Percentiles rank a stretch among this genome's conserved stretches.
These are phyloP conservation scores for Arthrocladium fulminans DNA, from an alignment of 2,329 filamentous ascomycete genomes.

Conservation along the genomic window DNA sequence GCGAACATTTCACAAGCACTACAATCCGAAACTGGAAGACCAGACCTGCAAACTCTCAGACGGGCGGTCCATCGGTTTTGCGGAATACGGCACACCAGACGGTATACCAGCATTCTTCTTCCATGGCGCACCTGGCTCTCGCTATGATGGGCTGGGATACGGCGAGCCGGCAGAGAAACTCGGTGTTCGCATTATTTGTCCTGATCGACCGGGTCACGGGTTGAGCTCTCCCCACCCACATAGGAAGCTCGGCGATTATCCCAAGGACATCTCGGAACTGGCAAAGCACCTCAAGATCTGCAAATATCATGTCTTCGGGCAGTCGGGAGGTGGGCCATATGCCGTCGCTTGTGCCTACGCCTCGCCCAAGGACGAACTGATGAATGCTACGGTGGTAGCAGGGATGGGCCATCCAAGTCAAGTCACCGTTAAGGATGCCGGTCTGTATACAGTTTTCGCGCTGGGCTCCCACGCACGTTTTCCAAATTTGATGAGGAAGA, in stretches of 20 bases:
- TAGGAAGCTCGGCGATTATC: conserved; percentile 35
- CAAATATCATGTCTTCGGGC: conserved; percentile 38
- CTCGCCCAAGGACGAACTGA: background rate
- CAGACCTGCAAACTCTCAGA: conserved; percentile 21
- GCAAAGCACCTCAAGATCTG: conserved; percentile 32
- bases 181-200: conserved; percentile 32
- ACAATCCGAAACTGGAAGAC: background rate
- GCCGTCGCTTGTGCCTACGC: conserved; percentile 6
- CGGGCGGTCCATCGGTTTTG: conserved; percentile 36
- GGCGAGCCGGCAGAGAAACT: conserved; percentile 29
- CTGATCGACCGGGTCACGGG: conserved; percentile 38
- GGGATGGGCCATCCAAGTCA: background rate
- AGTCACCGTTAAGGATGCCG: background rate
- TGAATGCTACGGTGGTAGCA: background rate
- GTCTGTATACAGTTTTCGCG: background rate
- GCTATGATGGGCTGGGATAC: conserved; percentile 33
- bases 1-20: background rate
- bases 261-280: conserved; percentile 35
- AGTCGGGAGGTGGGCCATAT: conserved; percentile 5
- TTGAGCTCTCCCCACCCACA: conserved; percentile 32
- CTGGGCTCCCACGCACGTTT: background rate
- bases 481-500: background rate
- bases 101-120: conserved; percentile 34
- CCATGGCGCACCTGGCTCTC: conserved; percentile 37
- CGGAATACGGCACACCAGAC: conserved; percentile 31